phyloP scores from a whole-genome alignment of 805 yeast species.

The Blastobotrys attinorum region DNA sequence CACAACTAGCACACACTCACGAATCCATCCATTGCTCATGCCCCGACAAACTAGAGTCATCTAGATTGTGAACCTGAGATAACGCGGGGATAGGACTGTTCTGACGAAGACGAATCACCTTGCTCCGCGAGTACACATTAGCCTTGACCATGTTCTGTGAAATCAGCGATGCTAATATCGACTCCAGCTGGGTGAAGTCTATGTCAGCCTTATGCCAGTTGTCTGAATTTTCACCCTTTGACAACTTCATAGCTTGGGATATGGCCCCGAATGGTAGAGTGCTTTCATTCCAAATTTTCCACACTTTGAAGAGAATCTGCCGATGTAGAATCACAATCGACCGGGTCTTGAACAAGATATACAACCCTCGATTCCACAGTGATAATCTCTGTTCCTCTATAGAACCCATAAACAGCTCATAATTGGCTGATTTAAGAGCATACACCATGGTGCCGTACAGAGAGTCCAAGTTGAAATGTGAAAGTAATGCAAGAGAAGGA shows the following conservation, averaged over 20 bases:
- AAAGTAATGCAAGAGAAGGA: constrained; percentile 33
- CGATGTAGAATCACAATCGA: constrained; percentile 26
- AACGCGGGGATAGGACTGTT: constrained; percentile 20
- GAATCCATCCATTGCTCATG: constrained; percentile 9
- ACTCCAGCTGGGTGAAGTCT: constrained; percentile 24
- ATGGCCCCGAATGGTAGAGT: not conserved
- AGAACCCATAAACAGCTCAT: constrained; percentile 29
- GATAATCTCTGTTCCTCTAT: constrained; percentile 24
- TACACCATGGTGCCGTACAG: constrained; percentile 34
- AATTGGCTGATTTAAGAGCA: constrained; percentile 38
- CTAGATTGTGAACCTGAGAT: constrained; percentile 10
- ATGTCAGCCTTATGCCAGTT: not conserved
- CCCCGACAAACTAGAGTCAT: not conserved
- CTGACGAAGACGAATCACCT: constrained; percentile 16
- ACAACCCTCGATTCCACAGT: constrained; percentile 19
- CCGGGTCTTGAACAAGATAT: constrained; percentile 21
- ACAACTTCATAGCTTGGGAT: not conserved
- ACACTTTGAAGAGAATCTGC: constrained; percentile 20
- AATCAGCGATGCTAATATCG: constrained; percentile 26
- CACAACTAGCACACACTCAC: too few relatives aligned
- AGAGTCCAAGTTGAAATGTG: constrained; percentile 23
- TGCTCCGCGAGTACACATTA: constrained; percentile 23
- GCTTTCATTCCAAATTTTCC: not conserved
- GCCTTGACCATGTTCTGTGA: constrained; percentile 31
- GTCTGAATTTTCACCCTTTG: not conserved